Evolutionary conservation across 2,329 filamentous ascomycete species (phyloP).

Genomic region (Cordyceps farinosa): DNA sequence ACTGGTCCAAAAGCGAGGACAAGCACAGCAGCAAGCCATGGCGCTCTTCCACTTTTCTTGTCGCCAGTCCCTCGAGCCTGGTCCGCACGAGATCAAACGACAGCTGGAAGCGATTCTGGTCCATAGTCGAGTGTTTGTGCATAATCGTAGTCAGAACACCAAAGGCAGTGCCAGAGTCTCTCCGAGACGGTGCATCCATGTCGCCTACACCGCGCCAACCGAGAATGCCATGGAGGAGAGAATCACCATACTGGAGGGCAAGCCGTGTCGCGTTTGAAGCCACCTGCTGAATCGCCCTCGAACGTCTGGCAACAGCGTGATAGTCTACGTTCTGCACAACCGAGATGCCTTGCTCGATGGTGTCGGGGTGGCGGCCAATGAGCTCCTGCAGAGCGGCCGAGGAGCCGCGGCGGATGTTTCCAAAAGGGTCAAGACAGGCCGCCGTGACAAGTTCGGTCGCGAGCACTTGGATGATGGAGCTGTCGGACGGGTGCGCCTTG

Average conservation of each 20-base stretch:
- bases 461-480: conserved; percentile 68
- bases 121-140: conserved; percentile 29
- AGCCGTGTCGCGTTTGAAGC: conserved; percentile 66
- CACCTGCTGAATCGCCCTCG: conserved; percentile 76
- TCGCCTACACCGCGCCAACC: conserved; percentile 89
- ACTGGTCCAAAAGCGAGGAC: conserved; percentile 52
- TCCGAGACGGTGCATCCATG: conserved; percentile 67
- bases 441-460: conserved; percentile 78
- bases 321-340: conserved; percentile 92
- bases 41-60: conserved; percentile 63
- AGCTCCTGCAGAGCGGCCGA: conserved; percentile 94
- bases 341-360: conserved; percentile 73
- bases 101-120: background rate
- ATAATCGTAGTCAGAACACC: conserved; percentile 52
- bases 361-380: conserved; percentile 87
- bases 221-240: conserved; percentile 66
- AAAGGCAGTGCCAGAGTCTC: conserved; percentile 67
- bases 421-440: conserved; percentile 81
- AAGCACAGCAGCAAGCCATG: conserved; percentile 64
- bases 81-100: conserved; percentile 42
- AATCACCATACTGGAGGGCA: conserved; percentile 63
- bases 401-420: conserved; percentile 88
- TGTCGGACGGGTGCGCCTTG: conserved; percentile 32
- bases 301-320: conserved; percentile 83
- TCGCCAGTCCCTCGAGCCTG: conserved; percentile 42